A percentile compares a stretch with the other conserved stretches of the same genome.
Conservation (phyloP, 2,329 filamentous ascomycete genomes). For the Verticillium zaregamsianum region DNA sequence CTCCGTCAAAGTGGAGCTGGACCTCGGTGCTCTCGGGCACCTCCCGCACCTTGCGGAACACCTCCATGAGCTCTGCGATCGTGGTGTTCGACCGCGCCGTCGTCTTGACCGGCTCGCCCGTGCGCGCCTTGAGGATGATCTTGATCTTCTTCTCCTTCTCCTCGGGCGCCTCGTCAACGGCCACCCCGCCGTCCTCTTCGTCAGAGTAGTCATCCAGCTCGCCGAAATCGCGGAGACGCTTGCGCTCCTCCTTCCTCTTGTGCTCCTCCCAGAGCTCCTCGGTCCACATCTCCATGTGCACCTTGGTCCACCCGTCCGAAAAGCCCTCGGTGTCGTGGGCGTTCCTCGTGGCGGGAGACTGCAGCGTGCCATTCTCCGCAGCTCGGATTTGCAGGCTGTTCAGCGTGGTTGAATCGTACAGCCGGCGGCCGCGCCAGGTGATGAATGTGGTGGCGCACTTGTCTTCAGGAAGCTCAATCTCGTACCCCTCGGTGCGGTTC, state of each 20-base stretch:
- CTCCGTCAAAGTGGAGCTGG: slow-evolving; percentile 71
- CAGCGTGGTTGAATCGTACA: slow-evolving; percentile 75
- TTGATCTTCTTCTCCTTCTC: slow-evolving; percentile 36
- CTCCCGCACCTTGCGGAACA: slow-evolving; percentile 52
- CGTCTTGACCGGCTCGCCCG: slow-evolving; percentile 44
- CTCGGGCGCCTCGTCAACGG: slow-evolving; percentile 17
- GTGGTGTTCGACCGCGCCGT: slow-evolving; percentile 51
- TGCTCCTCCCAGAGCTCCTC: slow-evolving; percentile 52
- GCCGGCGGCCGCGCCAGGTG: slow-evolving; percentile 68
- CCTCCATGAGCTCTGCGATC: slow-evolving; percentile 57
- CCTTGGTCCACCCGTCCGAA: slow-evolving; percentile 45
- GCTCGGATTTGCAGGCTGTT: slow-evolving; percentile 59
- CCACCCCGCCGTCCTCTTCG: slow-evolving; percentile 14
- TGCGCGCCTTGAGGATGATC: slow-evolving; percentile 50
- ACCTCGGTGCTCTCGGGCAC: slow-evolving; percentile 51
- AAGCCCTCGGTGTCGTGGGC: slow-evolving; percentile 37
- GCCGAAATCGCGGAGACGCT: slow-evolving; percentile 37
- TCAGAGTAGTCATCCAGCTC: slow-evolving; percentile 30
- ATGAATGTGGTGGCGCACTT: slow-evolving; percentile 60
- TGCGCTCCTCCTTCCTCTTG: slow-evolving; percentile 43
- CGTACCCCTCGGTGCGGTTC: slow-evolving; percentile 53
- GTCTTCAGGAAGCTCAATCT: slow-evolving; percentile 26
- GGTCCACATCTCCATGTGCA: slow-evolving; percentile 79
- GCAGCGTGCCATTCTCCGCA: slow-evolving; percentile 14
- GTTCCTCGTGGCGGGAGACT: slow-evolving; percentile 30